These are phyloP conservation scores for Volvariella surrecta DNA, from an alignment of 1,284 basidiomycete species.

Conservation along the genomic window DNA sequence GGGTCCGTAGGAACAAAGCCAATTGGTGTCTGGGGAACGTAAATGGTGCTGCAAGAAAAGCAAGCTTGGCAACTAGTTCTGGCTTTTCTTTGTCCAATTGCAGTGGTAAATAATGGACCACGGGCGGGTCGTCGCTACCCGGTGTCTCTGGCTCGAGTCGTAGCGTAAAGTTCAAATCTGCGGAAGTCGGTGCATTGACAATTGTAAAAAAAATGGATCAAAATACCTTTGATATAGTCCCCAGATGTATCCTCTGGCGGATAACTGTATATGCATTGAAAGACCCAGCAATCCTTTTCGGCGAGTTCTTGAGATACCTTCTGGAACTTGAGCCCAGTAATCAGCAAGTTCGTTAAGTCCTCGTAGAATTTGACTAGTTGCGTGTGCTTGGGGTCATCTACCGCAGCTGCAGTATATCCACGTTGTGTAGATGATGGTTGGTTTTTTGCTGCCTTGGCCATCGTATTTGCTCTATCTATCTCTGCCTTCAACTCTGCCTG, in stretches of 20 bases:
- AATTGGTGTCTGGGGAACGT: conserved; percentile 60
- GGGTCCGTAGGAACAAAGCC: conserved; percentile 50
- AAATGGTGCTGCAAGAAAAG: conserved; percentile 54
- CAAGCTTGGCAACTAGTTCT: conserved; percentile 46
- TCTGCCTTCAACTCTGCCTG: conserved; percentile 51
- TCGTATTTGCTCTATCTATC: conserved; percentile 44
- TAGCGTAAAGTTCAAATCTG: conserved; percentile 55
- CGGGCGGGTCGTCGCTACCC: conserved; percentile 26
- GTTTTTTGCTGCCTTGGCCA: conserved; percentile 32
- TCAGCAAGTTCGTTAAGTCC: conserved; percentile 49
- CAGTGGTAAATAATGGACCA: conserved; percentile 51
- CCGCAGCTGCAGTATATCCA: conserved; percentile 22
- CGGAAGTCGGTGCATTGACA: not conserved
- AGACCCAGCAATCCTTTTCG: conserved; percentile 34
- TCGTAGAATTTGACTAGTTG: conserved; percentile 50
- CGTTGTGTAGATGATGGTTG: conserved; percentile 21
- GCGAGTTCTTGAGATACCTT: conserved; percentile 20
- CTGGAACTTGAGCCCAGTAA: conserved; percentile 38
- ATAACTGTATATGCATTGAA: conserved; percentile 46
- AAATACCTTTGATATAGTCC: conserved; percentile 31
- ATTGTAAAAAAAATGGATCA: not conserved
- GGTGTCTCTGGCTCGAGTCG: conserved; percentile 28
- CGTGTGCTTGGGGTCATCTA: conserved; percentile 42
- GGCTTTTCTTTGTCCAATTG: conserved; percentile 50
- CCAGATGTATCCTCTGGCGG: conserved; percentile 23